Evolutionary conservation across 1,284 basidiomycete genomes (phyloP).

Genomic region (Agaricales sp.): DNA sequence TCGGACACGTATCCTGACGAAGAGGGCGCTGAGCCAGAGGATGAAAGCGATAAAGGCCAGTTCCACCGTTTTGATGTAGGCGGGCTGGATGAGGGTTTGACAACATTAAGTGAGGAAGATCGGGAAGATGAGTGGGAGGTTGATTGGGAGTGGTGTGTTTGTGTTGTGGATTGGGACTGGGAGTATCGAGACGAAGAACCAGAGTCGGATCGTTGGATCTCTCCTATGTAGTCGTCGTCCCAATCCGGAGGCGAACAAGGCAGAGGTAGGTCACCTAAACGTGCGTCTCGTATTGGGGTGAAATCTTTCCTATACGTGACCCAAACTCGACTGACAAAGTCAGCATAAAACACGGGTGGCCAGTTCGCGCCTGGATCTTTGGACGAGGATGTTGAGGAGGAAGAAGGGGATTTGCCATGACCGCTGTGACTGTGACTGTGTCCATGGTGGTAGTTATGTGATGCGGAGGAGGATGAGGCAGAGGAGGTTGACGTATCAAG

Average conservation of each 20-base stretch:
- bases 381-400: slow-evolving; percentile 18
- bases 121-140: no score
- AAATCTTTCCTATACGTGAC: slow-evolving; percentile 91
- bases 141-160: no score
- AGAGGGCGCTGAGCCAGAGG: no score
- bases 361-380: slow-evolving; percentile 46
- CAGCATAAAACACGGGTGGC: slow-evolving; percentile 80
- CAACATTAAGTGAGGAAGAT: no score
- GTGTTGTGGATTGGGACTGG: no score
- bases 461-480: slow-evolving; percentile 6
- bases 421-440: slow-evolving; percentile 22
- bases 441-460: slow-evolving; percentile 6
- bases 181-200: no score
- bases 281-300: slow-evolving; percentile 66
- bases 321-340: slow-evolving; percentile 85
- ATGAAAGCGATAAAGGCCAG: no score
- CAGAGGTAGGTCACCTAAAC: slow-evolving; percentile 36
- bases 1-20: no score
- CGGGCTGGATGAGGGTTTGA: no score
- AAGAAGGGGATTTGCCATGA: slow-evolving; percentile 14
- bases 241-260: slow-evolving; percentile 27
- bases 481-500: slow-evolving; percentile 27
- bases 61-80: no score
- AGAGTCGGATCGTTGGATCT: no score
- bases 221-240: no score